Base-by-base conservation (phyloP, 495 filamentous ascomycete genomes). In the Penicillium desertorum region DNA sequence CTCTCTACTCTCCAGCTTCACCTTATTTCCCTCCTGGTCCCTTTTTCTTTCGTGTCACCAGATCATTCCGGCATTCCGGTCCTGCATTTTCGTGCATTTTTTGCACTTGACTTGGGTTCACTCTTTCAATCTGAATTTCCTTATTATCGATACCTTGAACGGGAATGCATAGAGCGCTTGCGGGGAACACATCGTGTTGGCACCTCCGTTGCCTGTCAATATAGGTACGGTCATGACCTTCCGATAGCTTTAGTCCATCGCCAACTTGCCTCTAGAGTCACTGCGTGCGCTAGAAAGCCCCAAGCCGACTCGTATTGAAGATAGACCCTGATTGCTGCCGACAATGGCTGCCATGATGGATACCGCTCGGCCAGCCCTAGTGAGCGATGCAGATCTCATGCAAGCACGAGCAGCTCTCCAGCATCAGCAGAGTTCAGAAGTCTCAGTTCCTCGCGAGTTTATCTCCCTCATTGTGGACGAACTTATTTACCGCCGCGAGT, bases 321-420 rank as follows among this genome's bases (percentile, higher is more conserved):
- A 30, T 51, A 43, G 41, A 19, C 39, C 8, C 4, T 50, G 34
- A 27, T 39, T 27, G 10, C 23, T 34, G 37, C 37, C 51, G 37
- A 54, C 41, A n/a, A 69, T 66, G 66, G 61, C 61, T 7, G 45
- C 59, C 20, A 37, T 65, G 60, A 61, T 64, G 34, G 61, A 69
- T 32, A 49, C 39, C 16, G 44, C 41, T 22, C 63, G 61, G 2
- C 58, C 58, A 19, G 58, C 72, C 5, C 62, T 64, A 25, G 70
- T 85, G 51, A 85, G 79, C 41, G 83, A 87, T 56, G 83, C 83
- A 57, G 83, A 86, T 48, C 78, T 88, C 5, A 78, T 80, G 57
- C 80, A 81, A 22, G 76, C 87, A 46, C 81, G 79, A 20, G 84
- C 86, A 45, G 83, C 86, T 60, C 82, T 88, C 44, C 80, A 87